These are phyloP conservation scores for Teratosphaeria viscida DNA, from an alignment of 2,329 filamentous ascomycete genomes.

Conservation along the genomic window DNA sequence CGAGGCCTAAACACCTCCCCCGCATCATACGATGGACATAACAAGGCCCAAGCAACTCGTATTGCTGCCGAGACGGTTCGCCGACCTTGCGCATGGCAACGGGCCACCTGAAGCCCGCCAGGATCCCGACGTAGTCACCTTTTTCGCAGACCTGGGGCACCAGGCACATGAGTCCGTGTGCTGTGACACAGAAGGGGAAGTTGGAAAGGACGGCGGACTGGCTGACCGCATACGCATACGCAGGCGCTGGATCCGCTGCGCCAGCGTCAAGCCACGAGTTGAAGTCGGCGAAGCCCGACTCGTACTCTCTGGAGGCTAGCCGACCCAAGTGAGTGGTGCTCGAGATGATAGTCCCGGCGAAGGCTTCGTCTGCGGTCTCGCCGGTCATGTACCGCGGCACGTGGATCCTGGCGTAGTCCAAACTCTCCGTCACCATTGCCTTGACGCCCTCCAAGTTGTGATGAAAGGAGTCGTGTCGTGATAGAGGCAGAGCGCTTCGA, in stretches of 20 bases:
- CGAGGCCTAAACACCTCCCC: neutral
- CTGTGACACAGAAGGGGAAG: neutral
- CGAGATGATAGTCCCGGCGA: neutral
- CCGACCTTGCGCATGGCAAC: neutral
- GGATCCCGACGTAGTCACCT: neutral
- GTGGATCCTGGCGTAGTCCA: neutral
- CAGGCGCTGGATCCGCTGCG: neutral
- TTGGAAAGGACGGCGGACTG: neutral
- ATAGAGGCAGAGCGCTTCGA: neutral
- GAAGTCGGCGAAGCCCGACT: neutral
- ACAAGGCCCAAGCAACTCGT: neutral
- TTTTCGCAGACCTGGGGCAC: neutral
- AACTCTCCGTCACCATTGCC: neutral
- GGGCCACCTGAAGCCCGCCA: neutral
- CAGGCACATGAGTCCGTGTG: neutral
- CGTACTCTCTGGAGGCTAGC: neutral
- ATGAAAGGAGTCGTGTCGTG: neutral
- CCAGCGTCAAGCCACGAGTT: neutral
- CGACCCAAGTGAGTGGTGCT: neutral
- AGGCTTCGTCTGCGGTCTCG: neutral
- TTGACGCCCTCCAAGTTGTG: neutral
- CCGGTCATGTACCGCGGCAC: neutral
- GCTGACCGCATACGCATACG: neutral
- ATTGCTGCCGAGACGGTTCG: neutral
- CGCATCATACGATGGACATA: neutral